Percentiles rank a stretch among this genome's conserved stretches.
phyloP scores from a whole-genome alignment of 1,284 basidiomycete species.

The Fomitopsis palustris region DNA sequence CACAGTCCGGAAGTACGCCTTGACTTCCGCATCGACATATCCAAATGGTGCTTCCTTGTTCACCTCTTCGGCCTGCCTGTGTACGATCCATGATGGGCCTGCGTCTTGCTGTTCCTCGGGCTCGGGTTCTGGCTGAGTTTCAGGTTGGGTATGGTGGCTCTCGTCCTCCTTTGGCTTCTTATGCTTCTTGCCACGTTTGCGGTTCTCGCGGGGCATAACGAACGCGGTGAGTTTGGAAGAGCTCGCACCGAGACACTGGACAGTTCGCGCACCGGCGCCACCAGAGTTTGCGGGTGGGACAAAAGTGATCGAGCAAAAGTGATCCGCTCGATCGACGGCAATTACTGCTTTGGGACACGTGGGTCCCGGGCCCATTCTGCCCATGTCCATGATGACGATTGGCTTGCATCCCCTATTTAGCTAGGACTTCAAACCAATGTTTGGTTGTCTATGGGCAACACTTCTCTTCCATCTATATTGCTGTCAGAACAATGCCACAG shows the following conservation, averaged over 20 bases:
- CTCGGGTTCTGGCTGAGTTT: neutral
- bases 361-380: too few species aligned
- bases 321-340: neutral
- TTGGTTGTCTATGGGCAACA: too few species aligned
- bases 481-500: too few species aligned
- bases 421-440: too few species aligned
- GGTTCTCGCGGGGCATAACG: slow-evolving; percentile 68
- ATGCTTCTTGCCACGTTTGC: slow-evolving; percentile 75
- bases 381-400: too few species aligned
- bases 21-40: slow-evolving; percentile 82
- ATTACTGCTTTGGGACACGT: neutral
- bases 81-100: slow-evolving; percentile 67
- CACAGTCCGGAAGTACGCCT: slow-evolving; percentile 87
- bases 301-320: neutral
- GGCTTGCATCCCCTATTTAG: too few species aligned
- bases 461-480: too few species aligned
- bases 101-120: slow-evolving; percentile 18
- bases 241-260: too few species aligned
- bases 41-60: slow-evolving; percentile 83
- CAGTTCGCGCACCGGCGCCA: neutral
- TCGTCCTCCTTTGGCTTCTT: slow-evolving; percentile 46
- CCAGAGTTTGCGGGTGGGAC: neutral
- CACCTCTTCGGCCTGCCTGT: slow-evolving; percentile 33
- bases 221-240: neutral
- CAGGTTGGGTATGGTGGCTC: slow-evolving; percentile 6